Evolutionary conservation across 2,329 filamentous ascomycete species (phyloP), one percentile per base, ranked within the genome.

Genomic region (Arthrinium puccinioides): DNA sequence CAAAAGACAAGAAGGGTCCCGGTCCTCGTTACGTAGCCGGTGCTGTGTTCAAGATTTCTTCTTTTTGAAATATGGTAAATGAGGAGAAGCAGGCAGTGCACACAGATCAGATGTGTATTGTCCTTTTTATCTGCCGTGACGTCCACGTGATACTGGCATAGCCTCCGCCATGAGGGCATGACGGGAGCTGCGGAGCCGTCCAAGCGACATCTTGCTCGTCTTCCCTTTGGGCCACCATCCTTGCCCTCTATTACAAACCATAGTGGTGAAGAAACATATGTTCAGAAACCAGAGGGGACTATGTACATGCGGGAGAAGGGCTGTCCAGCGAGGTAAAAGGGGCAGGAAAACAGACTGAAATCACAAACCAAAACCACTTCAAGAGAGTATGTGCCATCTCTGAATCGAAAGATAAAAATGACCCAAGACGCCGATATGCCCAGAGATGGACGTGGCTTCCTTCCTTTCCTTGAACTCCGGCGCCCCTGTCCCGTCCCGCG

Each of bases 171-270:
- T n/a, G n/a, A n/a, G n/a, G n/a, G n/a, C n/a, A n/a, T n/a, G n/a
- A n/a, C n/a, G n/a, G n/a, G n/a, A n/a, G n/a, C n/a, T n/a, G n/a
- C n/a, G n/a, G n/a, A n/a, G n/a, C n/a, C n/a, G n/a, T n/a, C n/a
- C n/a, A n/a, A n/a, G n/a, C n/a, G 31, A 16, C 31, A 20, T n/a
- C 31, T 33, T 15, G 31, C 31, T 33, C 31, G n/a, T n/a, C n/a
- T 33, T 15, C 31, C 18, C 9, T 33, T 9, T 7, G 31, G 31
- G 14, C 31, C 31, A n/a, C 14, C 31, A 23, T 33, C 21, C 13
- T 24, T 23, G 31, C 31, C 31, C 31, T 33, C 31, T 33, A 33
- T 33, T 33, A 36, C 33, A 36, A 36, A 36, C n/a, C 24, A 36
- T 36, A 25, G 33, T 36, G 26, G 33, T 16, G 33, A 25, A 36